These are phyloP conservation scores for Trichoderma semiorbis DNA, from an alignment of 2,329 filamentous ascomycete species.

Conservation along the genomic window DNA sequence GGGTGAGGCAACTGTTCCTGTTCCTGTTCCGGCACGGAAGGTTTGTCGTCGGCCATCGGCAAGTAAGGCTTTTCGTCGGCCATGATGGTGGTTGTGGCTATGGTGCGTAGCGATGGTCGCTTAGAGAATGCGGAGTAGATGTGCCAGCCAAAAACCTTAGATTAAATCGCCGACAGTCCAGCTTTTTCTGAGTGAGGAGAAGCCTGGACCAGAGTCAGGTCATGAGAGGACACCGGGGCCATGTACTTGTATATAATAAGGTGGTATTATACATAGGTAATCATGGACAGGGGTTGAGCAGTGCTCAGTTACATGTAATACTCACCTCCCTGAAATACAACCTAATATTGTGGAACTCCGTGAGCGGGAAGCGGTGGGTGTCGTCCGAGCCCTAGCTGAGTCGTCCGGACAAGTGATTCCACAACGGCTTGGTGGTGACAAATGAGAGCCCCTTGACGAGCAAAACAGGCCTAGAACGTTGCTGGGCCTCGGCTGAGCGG, in stretches of 20 bases:
- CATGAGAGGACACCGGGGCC: background rate
- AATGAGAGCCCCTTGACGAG: background rate
- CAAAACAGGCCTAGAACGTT: conserved; percentile 8
- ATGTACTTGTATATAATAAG: background rate
- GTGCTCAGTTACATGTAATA: background rate
- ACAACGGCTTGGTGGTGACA: background rate
- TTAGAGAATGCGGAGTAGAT: background rate
- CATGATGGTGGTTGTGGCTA: background rate
- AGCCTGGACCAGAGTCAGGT: conserved; percentile 2
- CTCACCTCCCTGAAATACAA: conserved; percentile 12
- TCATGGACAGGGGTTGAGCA: background rate
- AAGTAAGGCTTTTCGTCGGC: conserved; percentile 4
- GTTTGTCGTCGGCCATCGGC: conserved; percentile 13
- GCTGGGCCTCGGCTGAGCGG: conserved; percentile 3
- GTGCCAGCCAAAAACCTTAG: background rate
- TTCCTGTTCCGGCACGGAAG: background rate
- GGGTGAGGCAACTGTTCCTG: background rate
- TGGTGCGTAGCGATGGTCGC: background rate
- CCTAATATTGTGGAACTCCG: conserved; percentile 11
- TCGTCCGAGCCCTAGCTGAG: background rate
- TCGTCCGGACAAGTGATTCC: background rate
- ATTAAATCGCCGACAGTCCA: background rate
- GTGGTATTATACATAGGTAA: background rate
- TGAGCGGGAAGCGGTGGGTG: background rate
- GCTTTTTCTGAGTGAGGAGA: background rate